phyloP scores from a whole-genome alignment of 2,329 filamentous ascomycete species.

The Diplodia intermedia region DNA sequence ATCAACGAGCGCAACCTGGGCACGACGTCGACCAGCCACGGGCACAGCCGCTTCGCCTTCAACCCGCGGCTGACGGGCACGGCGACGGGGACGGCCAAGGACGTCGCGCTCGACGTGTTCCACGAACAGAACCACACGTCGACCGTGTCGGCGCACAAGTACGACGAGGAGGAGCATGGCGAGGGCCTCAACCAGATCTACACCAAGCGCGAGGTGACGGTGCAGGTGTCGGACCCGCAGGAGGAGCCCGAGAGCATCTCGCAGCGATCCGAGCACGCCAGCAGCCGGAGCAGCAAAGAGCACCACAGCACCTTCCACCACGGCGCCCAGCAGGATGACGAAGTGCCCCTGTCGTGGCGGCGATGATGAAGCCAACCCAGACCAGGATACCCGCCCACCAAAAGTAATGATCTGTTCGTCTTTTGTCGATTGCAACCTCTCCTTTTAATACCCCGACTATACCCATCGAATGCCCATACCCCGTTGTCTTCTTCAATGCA shows the following conservation, averaged over 20 bases:
- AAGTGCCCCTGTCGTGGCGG: constrained; percentile 16
- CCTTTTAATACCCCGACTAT: neutral
- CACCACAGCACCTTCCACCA: neutral
- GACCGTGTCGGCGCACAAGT: constrained; percentile 16
- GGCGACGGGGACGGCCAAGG: neutral
- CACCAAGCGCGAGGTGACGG: constrained; percentile 22
- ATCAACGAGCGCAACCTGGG: constrained; percentile 20
- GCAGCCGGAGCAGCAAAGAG: constrained; percentile 22
- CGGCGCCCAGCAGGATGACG: constrained; percentile 2
- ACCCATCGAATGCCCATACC: neutral
- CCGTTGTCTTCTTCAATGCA: neutral
- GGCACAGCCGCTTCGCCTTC: constrained; percentile 19
- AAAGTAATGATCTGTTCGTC: constrained; percentile 1
- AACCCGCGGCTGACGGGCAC: neutral
- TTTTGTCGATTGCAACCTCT: neutral
- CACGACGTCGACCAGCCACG: constrained; percentile 18
- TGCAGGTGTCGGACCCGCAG: constrained; percentile 22
- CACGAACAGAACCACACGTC: constrained; percentile 10
- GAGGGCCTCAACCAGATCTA: constrained; percentile 11
- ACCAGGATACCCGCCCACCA: constrained; percentile 4
- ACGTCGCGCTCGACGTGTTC: constrained; percentile 9
- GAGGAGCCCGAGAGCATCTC: neutral
- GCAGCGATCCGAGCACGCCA: constrained; percentile 10
- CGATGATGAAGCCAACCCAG: neutral
- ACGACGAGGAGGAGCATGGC: neutral